Base-by-base conservation (phyloP, 1,284 basidiomycete genomes). In the Ustilago sp. region DNA sequence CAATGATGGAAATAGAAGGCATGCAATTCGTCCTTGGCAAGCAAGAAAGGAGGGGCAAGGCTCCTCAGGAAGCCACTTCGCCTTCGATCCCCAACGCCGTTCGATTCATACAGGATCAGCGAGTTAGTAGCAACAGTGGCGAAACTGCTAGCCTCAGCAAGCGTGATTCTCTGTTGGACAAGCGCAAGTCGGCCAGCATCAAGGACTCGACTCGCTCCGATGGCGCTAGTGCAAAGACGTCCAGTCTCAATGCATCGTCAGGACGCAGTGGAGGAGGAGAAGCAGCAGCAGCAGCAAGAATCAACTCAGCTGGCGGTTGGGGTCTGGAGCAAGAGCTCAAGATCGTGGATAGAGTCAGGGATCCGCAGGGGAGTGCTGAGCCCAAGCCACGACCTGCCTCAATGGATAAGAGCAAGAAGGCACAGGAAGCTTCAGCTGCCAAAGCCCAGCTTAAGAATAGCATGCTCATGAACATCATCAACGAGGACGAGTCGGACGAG, bases 1-100 rank as follows among this genome's bases (percentile, higher is more conserved):
- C 74, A n/a, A 38, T 76, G 8, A 43, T 79, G 36, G 71, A 73
- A 34, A 60, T 79, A 3, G 77, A 79, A 34, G 77, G 77, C 4
- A 59, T 53, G 60, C 73, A 72, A 11, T 79, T 79, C 48, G 52
- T 76, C 3, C 17, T 79, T 6, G 74, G 56, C 56, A 63, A 68
- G 35, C 60, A 61, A 23, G 67, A 72, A 15, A 31, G 11, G 45
- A 70, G 61, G 9, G 34, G 52, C 31, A 65, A 61, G 59, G n/a
- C 17, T 17, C 41, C 39, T 19, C 17, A 45, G 15, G 41, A 47
- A n/a, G 63, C 59, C 8, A 28, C 47, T 3, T 75, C 74, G 35
- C 68, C 74, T 11, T 61, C 69, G 13, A 57, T 77, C 19, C 74
- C 74, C 36, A 77, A 77, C 31, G 59, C 69, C 4, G 69, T 77